Evolutionary conservation across 441 rosid genomes (phyloP).

Genomic region (Gossypium gossypioides): DNA sequence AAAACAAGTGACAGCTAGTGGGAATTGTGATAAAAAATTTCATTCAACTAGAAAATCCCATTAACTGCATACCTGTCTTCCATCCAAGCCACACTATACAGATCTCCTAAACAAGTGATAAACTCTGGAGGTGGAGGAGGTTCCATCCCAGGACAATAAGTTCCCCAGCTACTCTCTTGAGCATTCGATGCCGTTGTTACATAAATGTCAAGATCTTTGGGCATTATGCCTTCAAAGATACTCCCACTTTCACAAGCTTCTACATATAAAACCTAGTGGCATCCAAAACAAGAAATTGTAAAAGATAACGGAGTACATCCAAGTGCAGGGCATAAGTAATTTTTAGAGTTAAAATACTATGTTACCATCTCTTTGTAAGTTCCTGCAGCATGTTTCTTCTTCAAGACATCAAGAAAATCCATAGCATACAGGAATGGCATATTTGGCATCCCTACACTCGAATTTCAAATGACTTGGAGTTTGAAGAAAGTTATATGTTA

Average conservation of each 20-base stretch:
- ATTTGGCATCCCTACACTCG: slow-evolving; percentile 70
- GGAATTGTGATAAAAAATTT: too few relatives aligned
- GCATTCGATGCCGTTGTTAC: slow-evolving; percentile 89
- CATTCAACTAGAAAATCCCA: too few relatives aligned
- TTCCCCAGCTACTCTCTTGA: slow-evolving; percentile 76
- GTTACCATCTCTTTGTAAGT: slow-evolving; percentile 72
- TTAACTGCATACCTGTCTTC: slow-evolving; percentile 54
- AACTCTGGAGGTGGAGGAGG: slow-evolving; percentile 73
- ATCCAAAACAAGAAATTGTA: not conserved
- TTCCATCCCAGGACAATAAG: slow-evolving; percentile 87
- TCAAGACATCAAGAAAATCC: slow-evolving; percentile 67
- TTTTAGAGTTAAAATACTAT: not conserved
- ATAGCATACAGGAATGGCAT: slow-evolving; percentile 57
- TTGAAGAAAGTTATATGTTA: not conserved
- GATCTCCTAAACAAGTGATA: slow-evolving; percentile 76
- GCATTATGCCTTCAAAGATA: slow-evolving; percentile 79
- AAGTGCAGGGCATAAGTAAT: not conserved
- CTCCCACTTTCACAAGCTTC: slow-evolving; percentile 95
- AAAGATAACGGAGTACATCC: not conserved
- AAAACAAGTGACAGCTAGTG: too few relatives aligned
- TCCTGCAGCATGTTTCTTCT: slow-evolving; percentile 63
- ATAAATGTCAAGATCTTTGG: slow-evolving; percentile 52
- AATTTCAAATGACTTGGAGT: not conserved
- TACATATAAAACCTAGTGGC: slow-evolving; percentile 50
- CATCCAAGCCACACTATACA: slow-evolving; percentile 86